Evolutionary conservation across 805 yeast species (phyloP), one percentile per base, ranked within the genome.

Genomic region (Kazachstania bromeliacearum): DNA sequence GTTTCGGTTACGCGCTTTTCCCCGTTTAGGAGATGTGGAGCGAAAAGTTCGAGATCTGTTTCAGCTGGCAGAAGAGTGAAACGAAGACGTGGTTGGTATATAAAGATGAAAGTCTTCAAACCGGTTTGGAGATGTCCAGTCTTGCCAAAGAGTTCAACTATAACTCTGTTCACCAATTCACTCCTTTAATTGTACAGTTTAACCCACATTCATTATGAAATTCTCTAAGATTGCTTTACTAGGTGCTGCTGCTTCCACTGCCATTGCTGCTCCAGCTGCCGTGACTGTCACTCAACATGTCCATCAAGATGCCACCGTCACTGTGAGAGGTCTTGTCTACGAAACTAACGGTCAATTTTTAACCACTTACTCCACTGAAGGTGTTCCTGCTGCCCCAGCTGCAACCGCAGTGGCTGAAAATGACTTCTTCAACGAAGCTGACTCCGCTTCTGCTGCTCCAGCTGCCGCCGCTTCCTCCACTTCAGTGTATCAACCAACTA

Each of bases 201-300:
- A n/a, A n/a, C n/a, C n/a, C n/a, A n/a, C n/a, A n/a, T n/a, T n/a
- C n/a, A n/a, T n/a, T 18, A 54, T 54, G 59, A 51, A 50, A 36
- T 41, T 51, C 14, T 40, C 56, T 29, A 43, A 41, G 15, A 27
- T 46, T 21, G 35, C 51, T n/a, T 36, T 43, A 19, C 19, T 50
- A 24, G 45, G 49, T 19, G 44, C 46, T 10, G 41, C 48, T 20
- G 34, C 48, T 8, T 17, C 48, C 7, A 42, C 43, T 28, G 50
- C 43, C 19, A 38, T 42, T 7, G 42, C 54, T 26, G 51, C 46
- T 24, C 47, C 57, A 27, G 56, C 54, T 17, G 50, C 34, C 8
- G 55, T 53, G 31, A 54, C 58, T 3, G 28, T 53, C 40, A 55
- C 60, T 2, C 43, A 55, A 36, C 57, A 51, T 34, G 55, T 44